Evolutionary conservation across 139 green algal species (phyloP).

Genomic region (Coelastrella sp.): DNA sequence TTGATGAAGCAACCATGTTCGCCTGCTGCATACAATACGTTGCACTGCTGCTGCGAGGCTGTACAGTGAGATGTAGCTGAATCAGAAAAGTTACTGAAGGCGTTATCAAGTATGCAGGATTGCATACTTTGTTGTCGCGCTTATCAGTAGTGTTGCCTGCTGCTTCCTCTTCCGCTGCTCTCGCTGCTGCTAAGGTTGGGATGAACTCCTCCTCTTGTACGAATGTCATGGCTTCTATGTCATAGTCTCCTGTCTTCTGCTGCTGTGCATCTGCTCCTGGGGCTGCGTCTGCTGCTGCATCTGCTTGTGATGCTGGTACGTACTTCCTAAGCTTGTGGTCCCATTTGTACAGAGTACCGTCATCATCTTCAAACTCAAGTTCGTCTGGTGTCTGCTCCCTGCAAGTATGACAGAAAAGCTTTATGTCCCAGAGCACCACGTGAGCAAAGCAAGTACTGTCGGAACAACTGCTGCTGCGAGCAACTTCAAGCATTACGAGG

Average conservation of each 20-base stretch:
- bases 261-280: slow-evolving; percentile 17
- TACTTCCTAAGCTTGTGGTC: slow-evolving; percentile 80
- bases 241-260: slow-evolving; percentile 50
- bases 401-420: no score
- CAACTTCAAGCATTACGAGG: no score
- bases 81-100: no score
- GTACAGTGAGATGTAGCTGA: no score
- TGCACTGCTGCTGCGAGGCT: no score
- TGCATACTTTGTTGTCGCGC: neutral
- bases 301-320: slow-evolving; percentile 64
- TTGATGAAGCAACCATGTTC: no score
- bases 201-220: slow-evolving; percentile 70
- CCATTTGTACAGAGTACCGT: slow-evolving; percentile 95
- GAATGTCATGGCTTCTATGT: slow-evolving; percentile 62
- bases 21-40: no score
- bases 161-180: slow-evolving; percentile 43
- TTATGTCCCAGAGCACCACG: no score
- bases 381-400: slow-evolving; percentile 75
- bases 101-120: no score
- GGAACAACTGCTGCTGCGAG: no score
- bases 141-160: neutral
- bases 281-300: slow-evolving; percentile 11
- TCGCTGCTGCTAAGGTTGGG: slow-evolving; percentile 55
- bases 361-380: slow-evolving; percentile 93
- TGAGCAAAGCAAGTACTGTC: no score